phyloP scores from a whole-genome alignment of 306 rosid genomes.

The Bauhinia variegata region DNA sequence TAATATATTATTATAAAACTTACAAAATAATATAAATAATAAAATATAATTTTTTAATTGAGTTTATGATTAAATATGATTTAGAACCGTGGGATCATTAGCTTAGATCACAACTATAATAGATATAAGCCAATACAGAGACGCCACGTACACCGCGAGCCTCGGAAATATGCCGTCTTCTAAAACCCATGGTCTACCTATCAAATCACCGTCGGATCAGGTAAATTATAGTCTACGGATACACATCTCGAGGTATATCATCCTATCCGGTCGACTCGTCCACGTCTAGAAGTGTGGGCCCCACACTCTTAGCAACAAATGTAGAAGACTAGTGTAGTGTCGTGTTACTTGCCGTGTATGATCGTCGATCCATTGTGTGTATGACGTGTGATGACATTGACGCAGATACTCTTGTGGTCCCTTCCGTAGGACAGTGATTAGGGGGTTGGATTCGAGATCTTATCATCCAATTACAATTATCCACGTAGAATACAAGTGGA shows the following conservation, averaged over 20 bases:
- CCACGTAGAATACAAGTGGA: constrained; percentile 31
- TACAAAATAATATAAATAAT: no score
- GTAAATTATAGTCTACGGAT: not conserved
- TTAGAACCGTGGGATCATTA: constrained; percentile 30
- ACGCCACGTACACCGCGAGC: not conserved
- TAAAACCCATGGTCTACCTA: constrained; percentile 11
- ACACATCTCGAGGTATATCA: constrained; percentile 29
- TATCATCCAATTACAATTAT: not conserved
- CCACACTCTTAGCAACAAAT: not conserved
- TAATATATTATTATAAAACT: no score
- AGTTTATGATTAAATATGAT: no score
- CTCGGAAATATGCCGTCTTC: not conserved
- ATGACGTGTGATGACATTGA: constrained; percentile 62
- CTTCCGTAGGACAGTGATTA: constrained; percentile 18
- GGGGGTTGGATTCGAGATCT: constrained; percentile 42
- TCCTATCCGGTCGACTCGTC: constrained; percentile 36
- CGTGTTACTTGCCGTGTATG: constrained; percentile 51
- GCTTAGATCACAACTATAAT: not conserved
- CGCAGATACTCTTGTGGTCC: constrained; percentile 61
- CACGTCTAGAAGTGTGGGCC: constrained; percentile 7
- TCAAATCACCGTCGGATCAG: constrained; percentile 32
- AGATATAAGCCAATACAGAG: not conserved
- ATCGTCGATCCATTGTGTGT: constrained; percentile 35
- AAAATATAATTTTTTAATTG: no score
- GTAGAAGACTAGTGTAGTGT: not conserved